Evolutionary conservation across 148 eudicot species (phyloP), one percentile per base, ranked within the genome.

Genomic region (Diospyros kaki): DNA sequence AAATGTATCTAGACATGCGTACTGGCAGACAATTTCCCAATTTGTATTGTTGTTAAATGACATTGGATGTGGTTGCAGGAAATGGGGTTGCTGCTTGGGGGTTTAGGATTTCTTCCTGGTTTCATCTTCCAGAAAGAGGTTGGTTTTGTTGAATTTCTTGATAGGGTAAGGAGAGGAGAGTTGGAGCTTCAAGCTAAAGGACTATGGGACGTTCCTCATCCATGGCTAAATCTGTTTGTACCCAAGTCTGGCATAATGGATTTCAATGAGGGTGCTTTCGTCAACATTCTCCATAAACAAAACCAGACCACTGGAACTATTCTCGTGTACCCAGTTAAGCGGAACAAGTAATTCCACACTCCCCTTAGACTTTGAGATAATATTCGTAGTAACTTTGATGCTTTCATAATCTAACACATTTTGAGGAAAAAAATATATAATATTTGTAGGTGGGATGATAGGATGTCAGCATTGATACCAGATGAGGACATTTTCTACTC

Each of bases 171-270:
- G 68, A 80, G 67, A 55, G 92, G 84, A 67, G 96, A 90, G 78
- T 69, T 82, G 40, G 76, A 81, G 72, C 91, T 91, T 14, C 75
- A 86, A 73, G 70, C 91, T 0, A 72, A 85, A 80, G 93, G 91
- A 4, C 68, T 84, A 9, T 84, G 87, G 91, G 97, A 90, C 46
- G 89, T 84, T 80, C 89, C 97, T 59, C 98, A 92, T 75, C 98
- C 98, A 73, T 92, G 97, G 98, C 89, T 95, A 17, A 95, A 90
- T 73, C 79, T 95, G 11, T 92, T 95, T 69, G 82, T 92, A 11
- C 97, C 98, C 10, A 83, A 71, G 77, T 90, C 98, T 52, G 72
- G 75, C 0, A 90, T 95, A 48, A 45, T 70, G 15, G 88, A 89
- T 61, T 88, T 95, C 66, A 83, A 89, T 75, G 79, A 76, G 1